Base-by-base conservation (phyloP, 2,329 filamentous ascomycete species). In the Arthroderma sp. region DNA sequence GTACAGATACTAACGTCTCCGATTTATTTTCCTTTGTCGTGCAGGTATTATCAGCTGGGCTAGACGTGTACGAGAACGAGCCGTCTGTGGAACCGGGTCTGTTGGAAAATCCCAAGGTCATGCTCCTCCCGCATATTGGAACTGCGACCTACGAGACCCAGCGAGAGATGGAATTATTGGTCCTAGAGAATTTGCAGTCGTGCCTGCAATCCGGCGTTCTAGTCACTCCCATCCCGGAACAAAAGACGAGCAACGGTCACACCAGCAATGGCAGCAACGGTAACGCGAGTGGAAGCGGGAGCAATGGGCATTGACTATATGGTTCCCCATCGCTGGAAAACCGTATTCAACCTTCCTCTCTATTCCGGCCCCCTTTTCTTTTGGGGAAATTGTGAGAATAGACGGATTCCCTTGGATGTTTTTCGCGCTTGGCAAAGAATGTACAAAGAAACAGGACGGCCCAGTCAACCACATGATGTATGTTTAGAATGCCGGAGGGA, bases 211-310 rank as follows among this genome's bases (percentile, higher is more conserved):
- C 72, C 47, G 74, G 73, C 4, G 68, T 68, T 47, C 59, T 81
- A 57, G 60, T 79, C 46, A 80, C 77, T n/a, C 68, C 73, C 49
- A 72, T 81, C 36, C 69, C 72, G 3, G 77, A 79, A 60, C 77
- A 80, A 43, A 74, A 71, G 56, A 62, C 61, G 48, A 47, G 47
- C 51, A 52, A 47, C 43, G 38, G 10, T 32, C 40, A 40, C 29
- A 31, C 8, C 29, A 31, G 33, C 11, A 28, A 9, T 32, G n/a
- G 15, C 9, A 22, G 39, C 39, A 41, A 28, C 39, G 30, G 30
- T 34, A 43, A 37, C 42, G 39, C 28, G 4, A 42, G 8, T 31
- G 27, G n/a, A 6, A 28, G 10, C 36, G 36, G 33, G 5, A 27
- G 29, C 39, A 40, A 40, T 5, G 29, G 29, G 15, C 15, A 22